Evolutionary conservation across 1,139 yeast species (phyloP), one percentile per base, ranked within the genome.

Genomic region (Scheffersomyces cryptocercus): DNA sequence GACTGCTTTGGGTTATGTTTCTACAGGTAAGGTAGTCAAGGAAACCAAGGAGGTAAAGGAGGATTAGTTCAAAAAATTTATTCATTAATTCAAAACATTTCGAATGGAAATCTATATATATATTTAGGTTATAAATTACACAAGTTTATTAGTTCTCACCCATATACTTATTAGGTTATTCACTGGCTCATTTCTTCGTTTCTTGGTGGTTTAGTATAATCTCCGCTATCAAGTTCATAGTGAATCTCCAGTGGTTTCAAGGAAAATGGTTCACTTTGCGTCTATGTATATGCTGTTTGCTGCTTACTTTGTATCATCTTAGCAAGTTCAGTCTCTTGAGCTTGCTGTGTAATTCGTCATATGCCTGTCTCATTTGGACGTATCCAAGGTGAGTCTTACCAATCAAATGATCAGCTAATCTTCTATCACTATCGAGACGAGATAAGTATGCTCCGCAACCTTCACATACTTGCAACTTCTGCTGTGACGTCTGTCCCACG

Each of bases 401-500:
- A 31, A 85, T 69, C 60, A 89, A 90, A 65, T 93, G 99, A 58
- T 89, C 97, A 0, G 95, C 96, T 53, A 93, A 71, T 51, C 98
- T 75, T 57, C 93, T 73, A 62, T 91, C 98, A 49, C 87, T 88
- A 62, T 93, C 99, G 45, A 90, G 70, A 47, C 95, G 73, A 4
- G 96, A 88, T 43, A 93, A 70, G 60, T 85, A 89, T 0, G 97
- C 97, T 0, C 97, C 97, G 67, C 99, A 93, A 2, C 82, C 84
- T 52, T 82, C 88, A 66, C 99, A 93, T 0, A 89, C 96, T 62
- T 90, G 97, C 40, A 91, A 71, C 59, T 88, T 88, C 56, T 91
- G 98, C 58, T 88, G 96, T 1, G 95, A 88, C 4, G 91, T 80
- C 52, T 88, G 95, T 1, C 95, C 96, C 5, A 85, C 79, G 53